Evolutionary conservation across 208 protist species (phyloP), one percentile per base, ranked within the genome.

Genomic region (Tritrichomonas musculus): DNA sequence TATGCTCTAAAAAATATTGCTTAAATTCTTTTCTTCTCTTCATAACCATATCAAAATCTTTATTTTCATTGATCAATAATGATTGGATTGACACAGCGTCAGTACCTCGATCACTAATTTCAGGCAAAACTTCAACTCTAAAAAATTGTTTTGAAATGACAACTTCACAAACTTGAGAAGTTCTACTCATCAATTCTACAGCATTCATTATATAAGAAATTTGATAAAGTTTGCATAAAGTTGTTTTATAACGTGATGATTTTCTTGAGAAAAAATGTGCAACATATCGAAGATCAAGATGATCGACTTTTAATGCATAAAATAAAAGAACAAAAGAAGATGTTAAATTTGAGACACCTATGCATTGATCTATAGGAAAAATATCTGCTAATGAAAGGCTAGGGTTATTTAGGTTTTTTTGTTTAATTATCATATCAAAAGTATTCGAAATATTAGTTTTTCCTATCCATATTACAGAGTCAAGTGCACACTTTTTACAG

Each of bases 221-320:
- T 36, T 82, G 73, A 36, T 82, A 82, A 47, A 82, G 73, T 25
- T 82, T 82, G 41, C 73, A 82, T n/a, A 82, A 20, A 50, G 73
- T 82, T 53, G 73, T 82, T 50, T 82, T 82, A 41, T 47, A 82
- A 3, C 73, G 4, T 30, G 25, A n/a, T n/a, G 47, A 53, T 8
- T 25, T n/a, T 30, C 73, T 36, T 50, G 73, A 82, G 1, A 82
- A 25, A 44, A 82, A 82, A 25, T n/a, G 47, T 1, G 14, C 30
- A 1, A 82, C 50, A 8, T 82, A 20, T 50, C 41, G 47, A 82
- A 82, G 25, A 53, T 82, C 73, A 47, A 82, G n/a, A 20, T 20
- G n/a, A n/a, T 25, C n/a, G 11, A 50, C 20, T 82, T 82, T 82
- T 0, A 50, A 8, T 53, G 73, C n/a, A 27, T 47, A 53, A 27